phyloP scores from a whole-genome alignment of 2,329 filamentous ascomycete species.

The Rhexocercosporidium sp. region DNA sequence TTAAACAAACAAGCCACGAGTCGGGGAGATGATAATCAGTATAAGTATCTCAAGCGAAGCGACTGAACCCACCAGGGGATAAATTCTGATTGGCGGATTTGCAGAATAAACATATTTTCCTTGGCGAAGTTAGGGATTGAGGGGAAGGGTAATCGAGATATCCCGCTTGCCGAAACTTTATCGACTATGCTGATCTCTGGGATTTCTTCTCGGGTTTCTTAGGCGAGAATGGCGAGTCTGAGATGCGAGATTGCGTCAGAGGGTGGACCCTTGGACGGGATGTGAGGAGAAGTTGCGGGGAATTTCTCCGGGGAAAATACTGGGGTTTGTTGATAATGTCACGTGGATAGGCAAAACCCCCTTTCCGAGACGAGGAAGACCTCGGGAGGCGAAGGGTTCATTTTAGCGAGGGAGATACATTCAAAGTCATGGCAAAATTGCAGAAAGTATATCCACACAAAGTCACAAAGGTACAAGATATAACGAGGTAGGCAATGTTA shows the following conservation, averaged over 20 bases:
- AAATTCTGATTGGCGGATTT: slow-evolving; percentile 11
- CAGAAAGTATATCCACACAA: not conserved
- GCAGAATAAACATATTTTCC: not conserved
- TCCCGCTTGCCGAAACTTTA: not conserved
- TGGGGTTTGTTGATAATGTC: not conserved
- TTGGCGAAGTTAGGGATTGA: slow-evolving; percentile 1
- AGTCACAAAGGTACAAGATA: not conserved
- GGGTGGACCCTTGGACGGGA: not conserved
- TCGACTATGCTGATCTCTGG: not conserved
- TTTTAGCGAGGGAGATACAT: not conserved
- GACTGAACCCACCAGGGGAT: not conserved
- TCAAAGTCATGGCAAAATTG: not conserved
- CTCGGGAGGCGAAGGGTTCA: not conserved
- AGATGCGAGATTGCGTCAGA: not conserved
- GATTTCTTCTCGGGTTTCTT: not conserved
- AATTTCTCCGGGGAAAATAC: not conserved
- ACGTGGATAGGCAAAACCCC: not conserved
- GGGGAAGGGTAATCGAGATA: slow-evolving; percentile 1
- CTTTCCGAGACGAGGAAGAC: not conserved
- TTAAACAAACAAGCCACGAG: not conserved
- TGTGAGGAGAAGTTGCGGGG: not conserved
- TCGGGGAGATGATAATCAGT: not conserved
- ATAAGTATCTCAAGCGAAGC: not conserved
- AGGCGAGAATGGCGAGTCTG: not conserved
- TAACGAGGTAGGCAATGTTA: not conserved